These are phyloP conservation scores for Solanum ahanhuiri DNA, from an alignment of 257 asterid species.

Conservation along the genomic window DNA sequence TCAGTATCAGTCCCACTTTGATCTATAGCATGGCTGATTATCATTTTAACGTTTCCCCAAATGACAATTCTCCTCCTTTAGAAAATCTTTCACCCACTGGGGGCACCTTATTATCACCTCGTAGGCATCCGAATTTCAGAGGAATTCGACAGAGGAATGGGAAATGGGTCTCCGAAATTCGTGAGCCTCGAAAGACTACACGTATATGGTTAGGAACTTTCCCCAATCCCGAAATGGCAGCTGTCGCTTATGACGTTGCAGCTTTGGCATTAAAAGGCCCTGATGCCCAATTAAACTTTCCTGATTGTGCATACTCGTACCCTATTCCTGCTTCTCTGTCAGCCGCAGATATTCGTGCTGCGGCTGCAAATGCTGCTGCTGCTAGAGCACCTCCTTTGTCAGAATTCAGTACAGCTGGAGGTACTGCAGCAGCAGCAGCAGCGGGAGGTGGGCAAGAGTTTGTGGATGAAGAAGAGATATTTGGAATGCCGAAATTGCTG, in stretches of 20 bases:
- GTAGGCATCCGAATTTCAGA: neutral
- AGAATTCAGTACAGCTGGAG: neutral
- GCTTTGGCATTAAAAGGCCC: slow-evolving; percentile 12
- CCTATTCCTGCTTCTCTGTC: slow-evolving; percentile 3
- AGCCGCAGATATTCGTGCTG: neutral
- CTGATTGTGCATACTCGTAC: neutral
- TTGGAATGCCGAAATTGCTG: slow-evolving; percentile 4
- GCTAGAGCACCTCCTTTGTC: neutral
- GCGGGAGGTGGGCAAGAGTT: neutral
- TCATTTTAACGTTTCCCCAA: neutral
- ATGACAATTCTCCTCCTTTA: neutral
- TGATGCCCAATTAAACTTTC: slow-evolving; percentile 7
- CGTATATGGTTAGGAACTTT: slow-evolving; percentile 20
- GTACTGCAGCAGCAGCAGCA: neutral
- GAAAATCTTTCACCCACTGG: neutral
- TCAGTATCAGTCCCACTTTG: neutral
- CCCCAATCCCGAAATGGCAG: slow-evolving; percentile 12
- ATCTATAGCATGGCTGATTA: neutral
- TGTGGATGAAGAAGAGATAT: slow-evolving; percentile 5
- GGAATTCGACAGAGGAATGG: slow-evolving; percentile 10
- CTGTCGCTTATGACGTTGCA: slow-evolving; percentile 16
- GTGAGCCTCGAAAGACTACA: slow-evolving; percentile 8
- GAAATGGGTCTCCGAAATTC: slow-evolving; percentile 18
- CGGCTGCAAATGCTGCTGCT: neutral
- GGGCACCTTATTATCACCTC: neutral